Base-by-base conservation (phyloP, 176 grass and related monocot species). In the Oryza punctata region DNA sequence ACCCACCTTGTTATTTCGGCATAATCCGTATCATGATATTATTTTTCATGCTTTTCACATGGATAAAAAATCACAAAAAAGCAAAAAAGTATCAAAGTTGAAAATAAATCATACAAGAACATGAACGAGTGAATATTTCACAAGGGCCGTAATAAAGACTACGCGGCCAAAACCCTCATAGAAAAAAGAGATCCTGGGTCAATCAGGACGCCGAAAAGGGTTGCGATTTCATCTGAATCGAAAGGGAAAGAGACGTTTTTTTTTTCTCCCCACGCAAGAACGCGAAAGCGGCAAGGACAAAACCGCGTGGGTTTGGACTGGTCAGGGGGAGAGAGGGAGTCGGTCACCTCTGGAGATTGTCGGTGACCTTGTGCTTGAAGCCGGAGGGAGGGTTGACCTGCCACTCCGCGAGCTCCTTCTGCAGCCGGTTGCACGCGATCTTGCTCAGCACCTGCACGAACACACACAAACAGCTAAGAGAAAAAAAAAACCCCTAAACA, bases 401-500 rank as follows among this genome's bases (percentile, higher is more conserved):
- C 96, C 93, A 98, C 89, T 96, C 96, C 3, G 78, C 72, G 26
- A 98, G 78, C 89, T 99, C 91, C 85, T 99, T 99, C 91, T 95
- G 91, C 33, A 99, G 74, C 54, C 93, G 89, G 70, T 81, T 94
- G 89, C 85, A 87, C 3, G 96, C 93, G 87, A 96, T 99, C 91
- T 95, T 99, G 80, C 93, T 99, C 91, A 98, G 84, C 47, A 71
- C 85, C 96, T 98, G 89, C 68, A 16, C 78, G 6, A 12, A 28
- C 16, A 10, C 15, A 52, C 10, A 45, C 4, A 27, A 40, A 1
- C 82, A 30, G 67, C 29, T 24, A 3, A 57, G 24, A 18, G 8
- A 11, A 47, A 15, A 57, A 0, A 57, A 1, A n/a, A 0, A 18
- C 13, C 32, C 32, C 32, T n/a, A n/a, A 18, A 3, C 24, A 7